Conservation (phyloP, 2,329 filamentous ascomycete species). For the Fusarium keratoplasticum region DNA sequence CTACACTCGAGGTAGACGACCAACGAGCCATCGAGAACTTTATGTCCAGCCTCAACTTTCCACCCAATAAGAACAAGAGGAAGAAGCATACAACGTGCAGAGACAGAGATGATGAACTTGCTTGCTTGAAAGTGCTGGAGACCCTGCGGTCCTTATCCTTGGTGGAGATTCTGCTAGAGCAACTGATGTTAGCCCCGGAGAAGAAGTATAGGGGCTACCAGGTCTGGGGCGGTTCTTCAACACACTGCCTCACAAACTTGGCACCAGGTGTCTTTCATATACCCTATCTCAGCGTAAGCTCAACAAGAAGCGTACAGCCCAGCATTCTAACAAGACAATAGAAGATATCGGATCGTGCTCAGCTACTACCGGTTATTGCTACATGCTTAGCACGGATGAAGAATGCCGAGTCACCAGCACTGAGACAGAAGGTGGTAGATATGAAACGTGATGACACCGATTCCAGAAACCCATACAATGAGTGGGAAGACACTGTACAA, state of each 20-base stretch:
- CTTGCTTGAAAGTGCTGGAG: constrained; percentile 5
- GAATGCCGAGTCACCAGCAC: constrained; percentile 49
- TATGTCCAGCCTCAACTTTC: constrained; percentile 39
- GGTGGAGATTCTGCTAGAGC: constrained; percentile 39
- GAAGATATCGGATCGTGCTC: constrained; percentile 43
- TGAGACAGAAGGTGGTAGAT: constrained; percentile 45
- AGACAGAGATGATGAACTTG: not conserved
- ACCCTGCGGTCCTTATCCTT: constrained; percentile 15
- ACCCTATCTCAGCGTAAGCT: constrained; percentile 49
- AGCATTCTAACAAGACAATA: constrained; percentile 28
- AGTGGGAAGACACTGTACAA: not conserved
- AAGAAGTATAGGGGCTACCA: constrained; percentile 39
- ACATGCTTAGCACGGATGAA: constrained; percentile 49
- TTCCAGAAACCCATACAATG: not conserved
- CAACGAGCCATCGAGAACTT: constrained; percentile 47
- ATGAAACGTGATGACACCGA: not conserved
- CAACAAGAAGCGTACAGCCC: not conserved
- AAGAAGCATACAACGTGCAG: not conserved
- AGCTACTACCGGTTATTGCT: constrained; percentile 45
- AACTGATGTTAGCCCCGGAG: constrained; percentile 42
- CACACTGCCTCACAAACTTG: constrained; percentile 43
- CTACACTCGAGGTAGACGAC: constrained; percentile 36
- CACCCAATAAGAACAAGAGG: not conserved
- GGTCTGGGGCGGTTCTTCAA: constrained; percentile 21
- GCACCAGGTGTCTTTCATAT: constrained; percentile 53